Conservation (phyloP, 768 basidiomycete species). For the Ephemerocybe angulata region DNA sequence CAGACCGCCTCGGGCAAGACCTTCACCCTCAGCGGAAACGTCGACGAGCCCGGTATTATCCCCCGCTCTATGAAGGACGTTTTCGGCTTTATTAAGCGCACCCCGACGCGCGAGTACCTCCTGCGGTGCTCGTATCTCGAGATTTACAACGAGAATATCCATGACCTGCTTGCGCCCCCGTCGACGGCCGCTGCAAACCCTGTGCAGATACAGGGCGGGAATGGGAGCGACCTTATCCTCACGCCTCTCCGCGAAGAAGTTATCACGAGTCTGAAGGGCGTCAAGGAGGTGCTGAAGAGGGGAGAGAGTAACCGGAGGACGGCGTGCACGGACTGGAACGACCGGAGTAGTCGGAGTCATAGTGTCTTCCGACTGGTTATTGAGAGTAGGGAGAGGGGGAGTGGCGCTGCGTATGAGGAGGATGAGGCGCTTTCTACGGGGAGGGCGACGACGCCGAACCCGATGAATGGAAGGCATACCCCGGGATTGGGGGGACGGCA, state of each 20-base stretch:
- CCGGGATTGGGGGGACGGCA: slow-evolving; percentile 52
- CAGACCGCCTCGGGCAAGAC: slow-evolving; percentile 77
- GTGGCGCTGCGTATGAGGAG: slow-evolving; percentile 36
- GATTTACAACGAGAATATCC: slow-evolving; percentile 91
- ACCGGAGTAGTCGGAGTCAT: slow-evolving; percentile 90
- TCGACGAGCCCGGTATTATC: slow-evolving; percentile 90
- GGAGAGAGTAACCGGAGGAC: slow-evolving; percentile 88
- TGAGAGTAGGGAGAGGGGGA: slow-evolving; percentile 72
- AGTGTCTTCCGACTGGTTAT: slow-evolving; percentile 92
- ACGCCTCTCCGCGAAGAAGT: slow-evolving; percentile 86
- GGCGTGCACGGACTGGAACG: slow-evolving; percentile 99
- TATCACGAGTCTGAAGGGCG: slow-evolving; percentile 84
- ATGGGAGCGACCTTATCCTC: slow-evolving; percentile 56
- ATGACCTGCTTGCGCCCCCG: slow-evolving; percentile 80
- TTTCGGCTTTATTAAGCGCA: slow-evolving; percentile 76
- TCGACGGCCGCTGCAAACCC: slow-evolving; percentile 48
- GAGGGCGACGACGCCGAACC: slow-evolving; percentile 46
- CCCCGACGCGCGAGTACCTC: slow-evolving; percentile 84
- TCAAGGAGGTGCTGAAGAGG: slow-evolving; percentile 77
- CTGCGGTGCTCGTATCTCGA: slow-evolving; percentile 95
- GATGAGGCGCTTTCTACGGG: slow-evolving; percentile 34
- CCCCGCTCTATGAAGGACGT: slow-evolving; percentile 91
- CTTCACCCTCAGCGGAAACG: slow-evolving; percentile 63
- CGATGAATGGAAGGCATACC: slow-evolving; percentile 37
- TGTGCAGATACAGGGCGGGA: slow-evolving; percentile 73